Evolutionary conservation across 2,329 filamentous ascomycete species (phyloP), one percentile per base, ranked within the genome.

Genomic region (Cryphonectria parasitica): DNA sequence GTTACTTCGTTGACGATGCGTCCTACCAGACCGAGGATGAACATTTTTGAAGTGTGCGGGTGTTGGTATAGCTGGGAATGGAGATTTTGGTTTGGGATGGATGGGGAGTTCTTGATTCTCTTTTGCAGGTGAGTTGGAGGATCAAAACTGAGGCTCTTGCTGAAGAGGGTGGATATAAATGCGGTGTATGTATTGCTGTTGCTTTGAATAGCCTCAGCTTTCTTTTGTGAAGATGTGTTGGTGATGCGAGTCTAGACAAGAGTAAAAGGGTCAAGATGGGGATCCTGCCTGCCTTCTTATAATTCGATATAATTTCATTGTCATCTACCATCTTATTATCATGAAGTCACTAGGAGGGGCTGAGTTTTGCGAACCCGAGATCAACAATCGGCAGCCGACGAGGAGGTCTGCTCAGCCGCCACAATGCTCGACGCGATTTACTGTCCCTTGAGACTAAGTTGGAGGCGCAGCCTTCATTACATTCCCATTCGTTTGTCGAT

Each of bases 1-100:
- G 54, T 61, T 49, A 54, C 68, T n/a, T 49, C 58, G 63, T 66
- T 70, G 25, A 70, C 19, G 31, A 31, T 25, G 10, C 67, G 70
- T 5, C 62, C 61, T 45, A 69, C 65, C 4, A 66, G 61, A 28
- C 69, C 69, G 17, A 70, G 41, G 31, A 70, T 49, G 60, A 70
- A 66, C 69, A 70, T 70, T 17, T 34, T 58, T 67, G 68, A 25
- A 7, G 36, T 39, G 15, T 25, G 15, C 31, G 17, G 56, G 22
- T 4, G 19, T 28, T 13, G 54, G 2, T 58, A 28, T 15, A 13
- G n/a, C 6, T 22, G 15, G 43, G 43, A 11, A 2, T 45, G 13
- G 22, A 49, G 45, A n/a, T 49, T 1, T 58, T 22, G 54, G 25
- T 15, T 43, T 43, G 28, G 10, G 34, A 8, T 60, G 49, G 31